Conservation (phyloP, 495 filamentous ascomycete genomes). For the Daldinia decipiens region DNA sequence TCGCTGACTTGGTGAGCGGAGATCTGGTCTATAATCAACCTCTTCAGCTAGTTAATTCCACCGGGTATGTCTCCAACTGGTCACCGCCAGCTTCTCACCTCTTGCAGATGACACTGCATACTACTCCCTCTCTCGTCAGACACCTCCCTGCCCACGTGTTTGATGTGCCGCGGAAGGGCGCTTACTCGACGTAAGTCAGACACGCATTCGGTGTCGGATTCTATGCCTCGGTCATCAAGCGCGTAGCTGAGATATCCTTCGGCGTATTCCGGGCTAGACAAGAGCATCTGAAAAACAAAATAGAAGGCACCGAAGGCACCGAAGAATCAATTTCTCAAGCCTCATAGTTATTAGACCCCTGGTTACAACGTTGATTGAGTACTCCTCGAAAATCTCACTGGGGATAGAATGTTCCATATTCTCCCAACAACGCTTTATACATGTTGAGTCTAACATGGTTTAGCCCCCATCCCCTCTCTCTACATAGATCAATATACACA, state of each 20-base stretch:
- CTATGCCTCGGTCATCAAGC: not conserved
- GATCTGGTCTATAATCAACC: conserved; percentile 9
- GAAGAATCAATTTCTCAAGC: not conserved
- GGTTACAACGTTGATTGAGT: not conserved
- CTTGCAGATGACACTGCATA: conserved; percentile 33
- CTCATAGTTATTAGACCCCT: not conserved
- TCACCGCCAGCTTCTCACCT: conserved; percentile 21
- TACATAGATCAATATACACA: not conserved
- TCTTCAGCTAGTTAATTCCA: conserved; percentile 19
- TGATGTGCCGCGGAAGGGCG: conserved; percentile 33
- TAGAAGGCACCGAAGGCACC: not conserved
- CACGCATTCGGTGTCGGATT: conserved; percentile 24
- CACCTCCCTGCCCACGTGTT: conserved; percentile 38
- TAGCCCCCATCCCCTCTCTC: not conserved
- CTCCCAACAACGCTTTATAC: too few relatives aligned
- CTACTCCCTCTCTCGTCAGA: conserved; percentile 28
- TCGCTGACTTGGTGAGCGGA: conserved; percentile 4
- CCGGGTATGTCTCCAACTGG: conserved; percentile 3
- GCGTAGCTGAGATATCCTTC: conserved; percentile 13
- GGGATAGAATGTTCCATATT: not conserved
- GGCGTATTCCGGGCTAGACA: not conserved
- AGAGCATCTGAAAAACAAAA: not conserved
- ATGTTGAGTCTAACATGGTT: not conserved
- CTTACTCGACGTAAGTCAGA: conserved; percentile 37
- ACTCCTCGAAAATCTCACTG: not conserved